A percentile compares a stretch with the other conserved stretches of the same genome.
Conservation (phyloP, 2,329 filamentous ascomycete genomes). For the Corinectria fuckeliana region DNA sequence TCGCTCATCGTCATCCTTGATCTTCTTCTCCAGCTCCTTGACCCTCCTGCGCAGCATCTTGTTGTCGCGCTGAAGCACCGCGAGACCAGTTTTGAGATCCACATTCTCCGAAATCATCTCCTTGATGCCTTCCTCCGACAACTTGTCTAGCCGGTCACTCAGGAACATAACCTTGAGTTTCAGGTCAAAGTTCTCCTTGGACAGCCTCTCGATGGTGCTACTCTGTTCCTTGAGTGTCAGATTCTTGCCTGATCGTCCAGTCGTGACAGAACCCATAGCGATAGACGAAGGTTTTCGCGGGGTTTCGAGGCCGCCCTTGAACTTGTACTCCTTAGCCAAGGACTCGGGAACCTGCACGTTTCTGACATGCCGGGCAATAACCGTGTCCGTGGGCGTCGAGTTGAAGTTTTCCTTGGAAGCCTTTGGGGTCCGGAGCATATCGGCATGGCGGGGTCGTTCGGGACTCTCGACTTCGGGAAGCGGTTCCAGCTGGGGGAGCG, state of each 20-base stretch:
- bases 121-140: conserved; percentile 95
- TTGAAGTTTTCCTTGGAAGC: conserved; percentile 58
- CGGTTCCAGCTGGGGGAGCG: conserved; percentile 55
- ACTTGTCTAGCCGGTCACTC: conserved; percentile 88
- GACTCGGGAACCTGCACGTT: conserved; percentile 92
- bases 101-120: conserved; percentile 99
- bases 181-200: conserved; percentile 97
- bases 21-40: conserved; percentile 84
- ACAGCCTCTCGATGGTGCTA: conserved; percentile 92
- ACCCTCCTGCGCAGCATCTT: conserved; percentile 81
- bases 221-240: conserved; percentile 97
- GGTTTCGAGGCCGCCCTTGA: conserved; percentile 70
- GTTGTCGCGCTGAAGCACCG: conserved; percentile 89
- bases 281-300: conserved; percentile 62
- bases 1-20: conserved; percentile 69
- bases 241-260: conserved; percentile 65
- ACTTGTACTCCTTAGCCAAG: conserved; percentile 83
- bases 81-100: conserved; percentile 87
- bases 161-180: conserved; percentile 98
- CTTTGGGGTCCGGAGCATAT: conserved; percentile 73
- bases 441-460: conserved; percentile 47
- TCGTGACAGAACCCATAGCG: conserved; percentile 52
- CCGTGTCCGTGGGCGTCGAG: conserved; percentile 80
- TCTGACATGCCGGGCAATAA: conserved; percentile 85
- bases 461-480: conserved; percentile 57